Conservation (phyloP, 805 yeast species). For the Metschnikowia rubicola region DNA sequence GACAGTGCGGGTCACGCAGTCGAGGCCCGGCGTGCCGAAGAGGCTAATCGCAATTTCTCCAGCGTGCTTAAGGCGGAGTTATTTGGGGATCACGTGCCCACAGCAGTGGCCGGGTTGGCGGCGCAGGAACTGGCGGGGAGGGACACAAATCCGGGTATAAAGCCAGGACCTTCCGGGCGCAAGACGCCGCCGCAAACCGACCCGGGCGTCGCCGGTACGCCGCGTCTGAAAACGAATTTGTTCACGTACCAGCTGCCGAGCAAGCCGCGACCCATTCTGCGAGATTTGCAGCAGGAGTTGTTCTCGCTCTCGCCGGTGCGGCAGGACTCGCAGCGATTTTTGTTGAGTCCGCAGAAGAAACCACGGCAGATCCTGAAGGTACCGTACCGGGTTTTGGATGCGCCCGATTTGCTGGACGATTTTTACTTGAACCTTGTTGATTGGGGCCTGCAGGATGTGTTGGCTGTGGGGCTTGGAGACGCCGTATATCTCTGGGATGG, state of each 20-base stretch:
- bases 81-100: constrained; percentile 82
- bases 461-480: constrained; percentile 88
- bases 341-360: constrained; percentile 79
- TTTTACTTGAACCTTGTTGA: constrained; percentile 88
- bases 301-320: constrained; percentile 85
- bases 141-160: constrained; percentile 1
- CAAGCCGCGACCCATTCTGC: constrained; percentile 57
- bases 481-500: constrained; percentile 92
- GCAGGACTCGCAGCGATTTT: constrained; percentile 75
- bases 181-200: constrained; percentile 21
- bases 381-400: constrained; percentile 91
- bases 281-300: constrained; percentile 67
- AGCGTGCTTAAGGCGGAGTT: constrained; percentile 83
- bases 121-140: constrained; percentile 2
- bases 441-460: constrained; percentile 87
- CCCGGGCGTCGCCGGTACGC: constrained; percentile 27
- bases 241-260: constrained; percentile 75
- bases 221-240: constrained; percentile 51
- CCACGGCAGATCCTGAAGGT: constrained; percentile 76
- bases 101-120: constrained; percentile 36
- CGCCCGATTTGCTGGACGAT: constrained; percentile 93
- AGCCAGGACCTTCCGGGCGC: constrained; percentile 6
- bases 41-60: constrained; percentile 83
- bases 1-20: constrained; percentile 51
- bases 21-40: constrained; percentile 67